phyloP scores from a whole-genome alignment of 208 protist genomes.

The Hexamita inflata region DNA sequence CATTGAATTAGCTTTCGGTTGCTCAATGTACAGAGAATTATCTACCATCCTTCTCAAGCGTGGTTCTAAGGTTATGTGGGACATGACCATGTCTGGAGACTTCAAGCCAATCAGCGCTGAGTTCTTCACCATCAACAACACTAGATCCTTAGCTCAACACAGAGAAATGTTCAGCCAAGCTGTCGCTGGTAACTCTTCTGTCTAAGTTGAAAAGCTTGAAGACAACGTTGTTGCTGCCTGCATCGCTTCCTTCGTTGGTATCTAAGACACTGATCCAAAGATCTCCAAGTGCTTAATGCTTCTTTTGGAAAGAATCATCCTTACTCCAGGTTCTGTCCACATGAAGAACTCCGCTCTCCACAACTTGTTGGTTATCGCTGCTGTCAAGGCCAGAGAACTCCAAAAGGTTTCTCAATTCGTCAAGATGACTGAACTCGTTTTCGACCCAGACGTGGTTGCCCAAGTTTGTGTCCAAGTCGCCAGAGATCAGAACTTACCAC shows the following conservation, averaged over 20 bases:
- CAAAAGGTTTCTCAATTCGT: slow-evolving; percentile 45
- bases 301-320: slow-evolving; percentile 96
- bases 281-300: slow-evolving; percentile 95
- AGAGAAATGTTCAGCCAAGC: slow-evolving; percentile 65
- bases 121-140: slow-evolving; percentile 82
- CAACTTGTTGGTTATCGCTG: slow-evolving; percentile 98
- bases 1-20: neutral
- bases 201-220: slow-evolving; percentile 79
- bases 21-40: neutral
- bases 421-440: slow-evolving; percentile 79
- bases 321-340: slow-evolving; percentile 55
- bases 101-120: slow-evolving; percentile 72
- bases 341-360: slow-evolving; percentile 90
- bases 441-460: slow-evolving; percentile 82
- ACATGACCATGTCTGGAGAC: neutral
- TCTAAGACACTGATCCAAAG: slow-evolving; percentile 60
- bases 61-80: neutral
- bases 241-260: slow-evolving; percentile 45
- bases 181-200: slow-evolving; percentile 90
- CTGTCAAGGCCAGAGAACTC: slow-evolving; percentile 68
- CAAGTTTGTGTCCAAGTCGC: slow-evolving; percentile 95
- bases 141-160: slow-evolving; percentile 84
- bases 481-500: slow-evolving; percentile 67
- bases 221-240: slow-evolving; percentile 93
- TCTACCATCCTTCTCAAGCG: neutral